phyloP scores from a whole-genome alignment of 225 moss, liverwort and hornwort species.

The Physcomitrium patens region DNA sequence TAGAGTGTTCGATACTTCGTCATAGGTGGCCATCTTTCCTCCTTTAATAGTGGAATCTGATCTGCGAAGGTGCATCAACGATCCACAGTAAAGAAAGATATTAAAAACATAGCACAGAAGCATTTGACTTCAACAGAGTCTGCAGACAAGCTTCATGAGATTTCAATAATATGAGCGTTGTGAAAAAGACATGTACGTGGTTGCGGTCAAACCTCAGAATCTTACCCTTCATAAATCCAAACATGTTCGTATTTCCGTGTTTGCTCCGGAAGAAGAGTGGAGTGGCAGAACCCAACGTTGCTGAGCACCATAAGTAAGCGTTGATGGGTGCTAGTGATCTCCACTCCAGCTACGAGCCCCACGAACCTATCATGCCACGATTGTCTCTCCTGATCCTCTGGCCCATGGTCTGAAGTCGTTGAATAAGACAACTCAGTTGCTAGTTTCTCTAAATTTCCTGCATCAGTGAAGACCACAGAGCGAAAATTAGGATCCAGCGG shows the following conservation, averaged over 20 bases:
- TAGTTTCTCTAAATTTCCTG: conserved; percentile 83
- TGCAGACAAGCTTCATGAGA: background rate
- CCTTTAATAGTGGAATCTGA: conserved; percentile 47
- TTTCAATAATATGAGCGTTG: background rate
- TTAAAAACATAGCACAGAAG: background rate
- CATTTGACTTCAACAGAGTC: background rate
- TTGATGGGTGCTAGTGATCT: conserved; percentile 72
- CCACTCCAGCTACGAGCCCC: conserved; percentile 82
- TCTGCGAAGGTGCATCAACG: conserved; percentile 22
- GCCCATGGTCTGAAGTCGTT: conserved; percentile 42
- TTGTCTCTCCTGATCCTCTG: conserved; percentile 36
- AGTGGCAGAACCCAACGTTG: conserved; percentile 82
- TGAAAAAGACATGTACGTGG: background rate
- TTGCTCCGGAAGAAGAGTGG: conserved; percentile 72
- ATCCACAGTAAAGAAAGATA: background rate
- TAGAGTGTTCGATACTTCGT: conserved; percentile 67
- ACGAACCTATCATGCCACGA: conserved; percentile 68
- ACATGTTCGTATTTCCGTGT: conserved; percentile 68
- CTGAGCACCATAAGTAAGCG: conserved; percentile 93
- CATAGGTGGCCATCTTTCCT: conserved; percentile 61
- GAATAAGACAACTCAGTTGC: conserved; percentile 65
- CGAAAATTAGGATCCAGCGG: conserved; percentile 6
- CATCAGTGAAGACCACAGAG: background rate
- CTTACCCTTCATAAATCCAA: conserved; percentile 72
- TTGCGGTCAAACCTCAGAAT: background rate